These are phyloP conservation scores for Beta lomatogona DNA, from an alignment of 179 eudicot genomes.

Conservation along the genomic window DNA sequence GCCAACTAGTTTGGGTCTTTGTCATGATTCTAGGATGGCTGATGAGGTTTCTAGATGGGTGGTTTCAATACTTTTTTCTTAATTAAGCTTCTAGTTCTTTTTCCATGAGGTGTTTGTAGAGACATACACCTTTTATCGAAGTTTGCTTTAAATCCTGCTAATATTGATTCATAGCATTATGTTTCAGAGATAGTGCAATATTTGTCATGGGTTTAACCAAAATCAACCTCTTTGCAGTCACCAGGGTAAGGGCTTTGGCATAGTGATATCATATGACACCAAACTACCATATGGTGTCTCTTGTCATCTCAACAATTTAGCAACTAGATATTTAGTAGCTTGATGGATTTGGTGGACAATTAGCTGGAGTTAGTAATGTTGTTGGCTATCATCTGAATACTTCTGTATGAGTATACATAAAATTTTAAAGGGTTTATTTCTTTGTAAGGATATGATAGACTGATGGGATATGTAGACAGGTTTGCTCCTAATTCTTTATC, in stretches of 20 bases:
- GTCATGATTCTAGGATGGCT: too few species aligned
- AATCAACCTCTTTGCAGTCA: not conserved
- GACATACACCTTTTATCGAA: not conserved
- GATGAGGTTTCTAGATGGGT: slow-evolving; percentile 3
- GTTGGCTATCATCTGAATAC: not conserved
- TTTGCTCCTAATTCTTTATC: not conserved
- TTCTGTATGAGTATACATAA: not conserved
- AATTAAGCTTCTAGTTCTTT: not conserved
- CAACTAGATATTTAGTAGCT: not conserved
- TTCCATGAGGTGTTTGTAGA: not conserved
- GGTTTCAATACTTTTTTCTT: not conserved
- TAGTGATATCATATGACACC: not conserved
- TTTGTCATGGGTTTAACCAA: not conserved
- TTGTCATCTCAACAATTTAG: not conserved
- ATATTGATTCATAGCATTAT: not conserved
- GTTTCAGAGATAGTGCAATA: too few species aligned
- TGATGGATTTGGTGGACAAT: not conserved
- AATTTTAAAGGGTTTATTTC: not conserved
- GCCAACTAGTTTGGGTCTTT: not conserved
- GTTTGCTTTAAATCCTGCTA: not conserved
- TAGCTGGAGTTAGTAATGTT: not conserved
- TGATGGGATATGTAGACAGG: not conserved
- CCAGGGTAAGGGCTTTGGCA: not conserved
- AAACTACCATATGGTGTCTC: not conserved
- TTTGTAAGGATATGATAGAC: not conserved